phyloP scores from a whole-genome alignment of 208 protist genomes.

The Crithidia fasciculata region DNA sequence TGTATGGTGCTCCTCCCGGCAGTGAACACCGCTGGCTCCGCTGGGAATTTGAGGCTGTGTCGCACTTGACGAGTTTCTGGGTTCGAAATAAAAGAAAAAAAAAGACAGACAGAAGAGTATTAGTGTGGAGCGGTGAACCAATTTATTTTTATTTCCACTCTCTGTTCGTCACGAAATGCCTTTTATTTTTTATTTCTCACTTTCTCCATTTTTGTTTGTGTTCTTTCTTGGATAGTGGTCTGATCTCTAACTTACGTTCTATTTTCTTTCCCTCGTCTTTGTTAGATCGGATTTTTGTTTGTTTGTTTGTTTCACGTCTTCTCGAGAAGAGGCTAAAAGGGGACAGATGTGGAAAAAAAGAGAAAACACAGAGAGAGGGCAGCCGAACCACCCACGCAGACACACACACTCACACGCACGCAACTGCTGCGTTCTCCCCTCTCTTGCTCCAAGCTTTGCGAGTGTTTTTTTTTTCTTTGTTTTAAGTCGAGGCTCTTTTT shows the following conservation, averaged over 20 bases:
- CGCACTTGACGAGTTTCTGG: background rate
- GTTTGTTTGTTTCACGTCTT: background rate
- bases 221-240: background rate
- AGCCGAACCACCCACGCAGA: no score
- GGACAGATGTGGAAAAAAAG: no score
- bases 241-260: background rate
- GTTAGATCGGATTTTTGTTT: background rate
- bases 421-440: no score
- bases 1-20: no score
- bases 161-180: no score
- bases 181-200: background rate
- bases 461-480: background rate
- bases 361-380: no score
- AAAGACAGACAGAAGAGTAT: background rate
- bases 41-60: no score
- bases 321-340: no score
- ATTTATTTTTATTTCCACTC: background rate
- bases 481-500: no score
- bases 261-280: background rate
- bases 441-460: no score
- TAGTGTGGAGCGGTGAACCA: background rate
- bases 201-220: background rate
- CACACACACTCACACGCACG: no score
- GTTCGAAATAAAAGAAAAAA: background rate
- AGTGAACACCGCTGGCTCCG: no score